Conservation (phyloP, 1,139 yeast genomes). For the Nematodospora anomalae region DNA sequence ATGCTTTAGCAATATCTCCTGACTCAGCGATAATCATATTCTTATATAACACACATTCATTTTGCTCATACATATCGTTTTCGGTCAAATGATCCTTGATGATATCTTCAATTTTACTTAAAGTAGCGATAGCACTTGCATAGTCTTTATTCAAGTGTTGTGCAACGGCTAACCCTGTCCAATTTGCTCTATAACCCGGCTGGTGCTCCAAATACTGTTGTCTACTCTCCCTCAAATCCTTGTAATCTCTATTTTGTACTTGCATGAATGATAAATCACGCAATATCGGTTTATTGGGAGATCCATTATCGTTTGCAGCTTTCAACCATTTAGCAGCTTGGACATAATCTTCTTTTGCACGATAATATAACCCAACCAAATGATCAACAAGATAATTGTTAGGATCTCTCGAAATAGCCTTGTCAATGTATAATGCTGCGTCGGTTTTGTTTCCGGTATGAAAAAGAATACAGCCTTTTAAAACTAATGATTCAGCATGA, state of each 20-base stretch:
- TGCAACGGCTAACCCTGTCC: constrained; percentile 90
- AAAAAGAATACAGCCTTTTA: constrained; percentile 74
- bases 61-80: constrained; percentile 70
- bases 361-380: constrained; percentile 79
- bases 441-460: constrained; percentile 57
- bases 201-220: constrained; percentile 68
- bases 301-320: constrained; percentile 76
- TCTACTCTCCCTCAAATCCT: constrained; percentile 61
- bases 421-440: constrained; percentile 60
- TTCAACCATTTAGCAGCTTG: constrained; percentile 82
- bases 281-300: constrained; percentile 74
- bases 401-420: constrained; percentile 60
- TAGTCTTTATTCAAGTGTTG: constrained; percentile 73
- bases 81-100: constrained; percentile 68
- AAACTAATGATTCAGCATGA: constrained; percentile 80
- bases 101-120: constrained; percentile 71
- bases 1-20: constrained; percentile 65
- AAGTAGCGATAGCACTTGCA: constrained; percentile 66
- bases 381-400: constrained; percentile 76
- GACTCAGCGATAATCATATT: constrained; percentile 62
- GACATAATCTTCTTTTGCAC: constrained; percentile 65
- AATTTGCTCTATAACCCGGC: constrained; percentile 86
- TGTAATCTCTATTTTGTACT: constrained; percentile 75
- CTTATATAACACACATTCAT: constrained; percentile 77
- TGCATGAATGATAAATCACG: constrained; percentile 83